phyloP scores from a whole-genome alignment of 2,329 filamentous ascomycete species.

The Pseudocercospora pini-densiflorae region DNA sequence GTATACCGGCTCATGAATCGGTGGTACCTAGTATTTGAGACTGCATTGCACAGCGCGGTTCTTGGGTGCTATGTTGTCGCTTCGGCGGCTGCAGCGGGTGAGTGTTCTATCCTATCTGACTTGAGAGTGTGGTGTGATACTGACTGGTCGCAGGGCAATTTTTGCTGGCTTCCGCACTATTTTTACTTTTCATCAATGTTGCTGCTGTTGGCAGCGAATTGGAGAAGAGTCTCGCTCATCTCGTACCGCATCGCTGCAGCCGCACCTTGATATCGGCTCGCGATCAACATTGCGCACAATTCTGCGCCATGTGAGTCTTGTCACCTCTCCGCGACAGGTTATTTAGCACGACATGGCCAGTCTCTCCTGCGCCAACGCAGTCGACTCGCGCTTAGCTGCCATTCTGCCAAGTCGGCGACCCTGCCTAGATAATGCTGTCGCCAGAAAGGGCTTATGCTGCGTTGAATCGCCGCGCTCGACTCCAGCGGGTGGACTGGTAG shows the following conservation, averaged over 20 bases:
- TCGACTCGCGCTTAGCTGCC: too few relatives aligned
- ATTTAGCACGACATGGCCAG: background rate
- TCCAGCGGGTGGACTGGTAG: too few relatives aligned
- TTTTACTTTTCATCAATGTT: conserved; percentile 3
- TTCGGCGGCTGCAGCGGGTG: background rate
- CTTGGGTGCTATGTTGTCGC: background rate
- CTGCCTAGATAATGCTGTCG: too few relatives aligned
- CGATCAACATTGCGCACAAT: too few relatives aligned
- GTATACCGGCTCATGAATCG: conserved; percentile 1
- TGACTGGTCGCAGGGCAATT: background rate
- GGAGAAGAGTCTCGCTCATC: background rate
- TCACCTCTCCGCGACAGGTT: background rate
- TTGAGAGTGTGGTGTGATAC: background rate
- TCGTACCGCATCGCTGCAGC: background rate
- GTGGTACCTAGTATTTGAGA: background rate
- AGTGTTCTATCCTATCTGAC: too few relatives aligned
- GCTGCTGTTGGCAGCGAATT: background rate
- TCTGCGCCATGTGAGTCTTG: background rate
- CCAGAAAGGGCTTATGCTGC: too few relatives aligned
- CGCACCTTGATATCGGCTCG: background rate
- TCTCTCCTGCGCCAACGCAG: too few relatives aligned
- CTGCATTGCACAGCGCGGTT: conserved; percentile 5
- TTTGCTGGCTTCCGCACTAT: background rate
- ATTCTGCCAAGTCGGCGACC: too few relatives aligned
- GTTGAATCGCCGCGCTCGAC: too few relatives aligned